phyloP scores from a whole-genome alignment of 2,329 filamentous ascomycete species.

The Alternaria novae-zelandiae region DNA sequence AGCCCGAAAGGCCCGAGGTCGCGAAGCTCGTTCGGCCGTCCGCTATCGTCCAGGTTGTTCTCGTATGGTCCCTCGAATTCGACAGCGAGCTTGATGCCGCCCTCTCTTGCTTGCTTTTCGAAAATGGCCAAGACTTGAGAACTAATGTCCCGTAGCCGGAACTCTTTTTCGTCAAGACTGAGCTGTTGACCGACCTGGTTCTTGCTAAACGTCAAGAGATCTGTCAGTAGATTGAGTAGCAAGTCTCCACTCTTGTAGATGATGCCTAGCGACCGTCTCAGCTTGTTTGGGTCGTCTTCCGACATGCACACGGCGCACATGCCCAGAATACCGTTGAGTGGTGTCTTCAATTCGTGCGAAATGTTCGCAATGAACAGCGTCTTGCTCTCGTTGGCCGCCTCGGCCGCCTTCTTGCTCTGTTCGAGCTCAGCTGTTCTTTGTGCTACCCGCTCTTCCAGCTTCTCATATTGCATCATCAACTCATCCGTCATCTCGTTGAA shows the following conservation, averaged over 20 bases:
- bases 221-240: slow-evolving; percentile 83
- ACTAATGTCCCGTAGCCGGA: slow-evolving; percentile 80
- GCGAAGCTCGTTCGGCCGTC: slow-evolving; percentile 53
- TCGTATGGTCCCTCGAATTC: slow-evolving; percentile 66
- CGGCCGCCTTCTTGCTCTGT: slow-evolving; percentile 87
- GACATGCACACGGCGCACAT: slow-evolving; percentile 95
- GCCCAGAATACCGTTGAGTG: slow-evolving; percentile 92
- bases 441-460: slow-evolving; percentile 81
- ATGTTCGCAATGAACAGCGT: slow-evolving; percentile 98
- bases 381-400: slow-evolving; percentile 96
- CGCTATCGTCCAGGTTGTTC: slow-evolving; percentile 46
- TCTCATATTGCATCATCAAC: slow-evolving; percentile 82
- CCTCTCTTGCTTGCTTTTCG: slow-evolving; percentile 85
- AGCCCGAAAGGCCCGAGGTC: slow-evolving; percentile 70
- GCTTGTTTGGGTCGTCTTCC: slow-evolving; percentile 77
- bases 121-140: slow-evolving; percentile 86
- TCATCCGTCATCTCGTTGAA: slow-evolving; percentile 97
- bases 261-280: slow-evolving; percentile 84
- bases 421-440: slow-evolving; percentile 85
- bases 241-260: slow-evolving; percentile 90
- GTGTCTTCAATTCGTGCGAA: slow-evolving; percentile 85
- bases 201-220: slow-evolving; percentile 90
- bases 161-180: slow-evolving; percentile 82
- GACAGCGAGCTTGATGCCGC: slow-evolving; percentile 75
- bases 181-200: slow-evolving; percentile 91